Percentiles rank a stretch among this genome's conserved stretches.
Conservation (phyloP, 2,329 filamentous ascomycete genomes). For the Fusarium foetens region DNA sequence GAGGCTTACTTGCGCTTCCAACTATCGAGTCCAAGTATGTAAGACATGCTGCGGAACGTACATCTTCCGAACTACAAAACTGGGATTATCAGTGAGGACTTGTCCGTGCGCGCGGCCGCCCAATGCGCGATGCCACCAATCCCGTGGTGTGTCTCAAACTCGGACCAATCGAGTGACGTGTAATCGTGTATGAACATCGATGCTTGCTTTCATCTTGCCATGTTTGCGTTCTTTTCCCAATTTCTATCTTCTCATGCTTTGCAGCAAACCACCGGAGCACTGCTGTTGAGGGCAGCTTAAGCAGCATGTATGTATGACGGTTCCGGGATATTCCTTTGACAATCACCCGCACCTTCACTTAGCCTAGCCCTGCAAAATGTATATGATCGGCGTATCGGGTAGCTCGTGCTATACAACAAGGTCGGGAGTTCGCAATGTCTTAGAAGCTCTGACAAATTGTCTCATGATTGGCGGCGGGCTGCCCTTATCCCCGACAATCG, state of each 20-base stretch:
- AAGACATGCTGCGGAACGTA: not conserved
- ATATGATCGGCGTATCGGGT: fast-evolving
- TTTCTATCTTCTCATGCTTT: fast-evolving
- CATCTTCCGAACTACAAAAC: not conserved
- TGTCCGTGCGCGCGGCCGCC: not conserved
- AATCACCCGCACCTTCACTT: too few species aligned
- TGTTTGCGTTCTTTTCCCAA: not conserved
- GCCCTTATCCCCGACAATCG: not conserved
- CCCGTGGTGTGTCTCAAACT: not conserved
- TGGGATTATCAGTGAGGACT: not conserved
- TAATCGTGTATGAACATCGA: not conserved
- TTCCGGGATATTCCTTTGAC: not conserved
- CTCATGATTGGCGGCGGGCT: not conserved
- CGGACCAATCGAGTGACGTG: not conserved
- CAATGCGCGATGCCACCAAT: not conserved
- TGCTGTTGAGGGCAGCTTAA: fast-evolving
- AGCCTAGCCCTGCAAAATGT: fast-evolving
- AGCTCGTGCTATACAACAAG: fast-evolving
- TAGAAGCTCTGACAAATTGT: not conserved
- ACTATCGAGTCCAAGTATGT: not conserved
- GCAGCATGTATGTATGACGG: fast-evolving
- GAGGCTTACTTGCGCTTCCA: not conserved
- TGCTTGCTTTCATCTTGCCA: not conserved
- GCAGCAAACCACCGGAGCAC: fast-evolving
- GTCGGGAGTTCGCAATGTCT: not conserved